Conservation (phyloP, 495 filamentous ascomycete species). For the Annulohypoxylon maeteangense region DNA sequence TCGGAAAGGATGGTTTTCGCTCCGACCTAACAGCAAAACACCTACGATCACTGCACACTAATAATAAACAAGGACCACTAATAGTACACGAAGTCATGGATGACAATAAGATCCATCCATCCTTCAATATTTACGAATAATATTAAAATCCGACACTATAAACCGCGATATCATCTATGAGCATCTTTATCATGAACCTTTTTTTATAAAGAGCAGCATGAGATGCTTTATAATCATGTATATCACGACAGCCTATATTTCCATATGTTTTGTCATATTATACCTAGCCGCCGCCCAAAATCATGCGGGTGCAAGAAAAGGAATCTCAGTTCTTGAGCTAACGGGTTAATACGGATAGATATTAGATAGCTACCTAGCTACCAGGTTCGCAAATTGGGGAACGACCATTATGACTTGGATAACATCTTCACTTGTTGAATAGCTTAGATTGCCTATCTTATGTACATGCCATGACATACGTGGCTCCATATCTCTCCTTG, state of each 20-base stretch:
- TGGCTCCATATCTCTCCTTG: not conserved
- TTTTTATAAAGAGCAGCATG: not conserved
- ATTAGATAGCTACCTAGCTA: slow-evolving; percentile 5
- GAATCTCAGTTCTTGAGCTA: not conserved
- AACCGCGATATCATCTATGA: not conserved
- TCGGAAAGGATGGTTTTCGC: slow-evolving; percentile 12
- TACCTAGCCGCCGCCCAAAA: not conserved
- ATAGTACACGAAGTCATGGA: not conserved
- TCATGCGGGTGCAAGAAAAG: not conserved
- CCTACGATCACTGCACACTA: slow-evolving; percentile 6
- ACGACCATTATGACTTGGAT: not conserved
- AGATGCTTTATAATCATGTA: not conserved
- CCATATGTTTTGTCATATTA: not conserved
- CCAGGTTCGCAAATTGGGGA: not conserved
- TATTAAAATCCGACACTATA: not conserved
- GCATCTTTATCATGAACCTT: not conserved
- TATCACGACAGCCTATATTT: not conserved
- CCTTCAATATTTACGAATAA: not conserved
- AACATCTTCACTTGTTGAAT: not conserved
- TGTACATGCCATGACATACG: not conserved
- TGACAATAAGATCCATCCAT: not conserved
- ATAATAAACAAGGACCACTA: not conserved
- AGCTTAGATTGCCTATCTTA: not conserved
- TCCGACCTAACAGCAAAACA: slow-evolving; percentile 1
- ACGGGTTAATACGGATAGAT: not conserved